Evolutionary conservation across 225 moss, liverwort and hornwort species (phyloP), one percentile per base, ranked within the genome.

Genomic region (Sphagnum contortum): DNA sequence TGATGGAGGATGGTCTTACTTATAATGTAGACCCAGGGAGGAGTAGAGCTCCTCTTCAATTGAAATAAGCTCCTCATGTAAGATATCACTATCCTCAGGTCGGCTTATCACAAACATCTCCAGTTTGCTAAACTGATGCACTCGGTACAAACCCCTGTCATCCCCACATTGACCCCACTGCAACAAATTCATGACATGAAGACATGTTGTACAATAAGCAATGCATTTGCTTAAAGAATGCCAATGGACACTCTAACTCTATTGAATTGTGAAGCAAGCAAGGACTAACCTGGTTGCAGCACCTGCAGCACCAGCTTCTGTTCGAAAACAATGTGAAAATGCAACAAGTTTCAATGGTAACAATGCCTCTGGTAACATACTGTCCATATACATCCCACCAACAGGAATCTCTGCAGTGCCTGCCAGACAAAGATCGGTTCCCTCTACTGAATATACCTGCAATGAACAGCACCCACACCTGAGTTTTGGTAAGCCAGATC

Each of bases 111-210:
- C 98, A 69, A 93, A 98, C 98, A 98, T 98, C 72, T 98, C 98
- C 75, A 98, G 74, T 79, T 98, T 98, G 81, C 98, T 98, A 84
- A 98, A 98, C 64, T 98, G 98, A 77, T 98, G 98, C 64, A 98
- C 98, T 72, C 98, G 90, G 79, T 93, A 98, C 64, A 98, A 80
- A 82, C 98, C 98, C 92, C 98, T 95, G 94, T 88, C 75, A 72
- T 70, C 72, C 78, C 59, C 59, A 7, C 12, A 13, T 60, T 63
- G 71, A 75, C 81, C 59, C 75, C 89, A 83, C 85, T 94, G 86
- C 75, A 83, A 73, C 70, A 75, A 60, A 73, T 82, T 77, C 81
- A 85, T 91, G 80, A 94, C 79, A 79, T 77, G 85, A 66, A 63
- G 69, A 58, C 71, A 1, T 29, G 29, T 29, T 29, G 29, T 29